Evolutionary conservation across 108 stramenopile genomes (phyloP), one percentile per base, ranked within the genome.

Genomic region (Cyclotella cryptica): DNA sequence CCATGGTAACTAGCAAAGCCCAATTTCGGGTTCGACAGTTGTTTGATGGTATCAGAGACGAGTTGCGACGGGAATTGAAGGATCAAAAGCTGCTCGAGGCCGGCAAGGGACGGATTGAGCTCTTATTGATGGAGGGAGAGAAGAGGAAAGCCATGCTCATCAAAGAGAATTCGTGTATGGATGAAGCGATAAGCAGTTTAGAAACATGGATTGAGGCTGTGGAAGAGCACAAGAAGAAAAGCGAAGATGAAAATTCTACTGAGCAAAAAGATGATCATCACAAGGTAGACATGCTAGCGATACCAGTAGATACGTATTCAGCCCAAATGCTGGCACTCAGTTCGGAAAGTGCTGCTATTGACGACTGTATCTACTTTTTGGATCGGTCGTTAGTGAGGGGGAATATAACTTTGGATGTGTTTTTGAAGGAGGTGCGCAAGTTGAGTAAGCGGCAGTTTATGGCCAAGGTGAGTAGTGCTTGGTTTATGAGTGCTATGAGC

Each of bases 351-450:
- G 87, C 88, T 3, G 80, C 92, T 13, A 79, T 93, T 26, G 85
- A 90, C 12, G 96, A 96, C 83, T 84, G 81, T 18, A 75, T 96
- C 42, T 96, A 94, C 78, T 96, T 92, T 83, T 71, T 96, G 62
- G 93, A 94, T 80, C 72, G 83, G 59, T 88, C 87, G 21, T 71
- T 96, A 78, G 87, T 88, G 28, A 73, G 61, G 70, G 85, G 87
- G 2, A 77, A 71, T n/a, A 74, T 94, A 3, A 76, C 87, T n/a
- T 74, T 90, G 43, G 87, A 87, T 29, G 88, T 87, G 8, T 90
- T 90, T 83, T 77, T 94, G 75, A 93, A 89, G 69, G 79, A 86
- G 66, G 89, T 93, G 11, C 72, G 95, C n/a, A 85, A 86, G 63
- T 75, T 92, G 76, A 88, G 92, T 24, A 94, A 92, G 70, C 69